These are phyloP conservation scores for Porphyrellus sp. DNA, from an alignment of 1,284 basidiomycete species.

Conservation along the genomic window DNA sequence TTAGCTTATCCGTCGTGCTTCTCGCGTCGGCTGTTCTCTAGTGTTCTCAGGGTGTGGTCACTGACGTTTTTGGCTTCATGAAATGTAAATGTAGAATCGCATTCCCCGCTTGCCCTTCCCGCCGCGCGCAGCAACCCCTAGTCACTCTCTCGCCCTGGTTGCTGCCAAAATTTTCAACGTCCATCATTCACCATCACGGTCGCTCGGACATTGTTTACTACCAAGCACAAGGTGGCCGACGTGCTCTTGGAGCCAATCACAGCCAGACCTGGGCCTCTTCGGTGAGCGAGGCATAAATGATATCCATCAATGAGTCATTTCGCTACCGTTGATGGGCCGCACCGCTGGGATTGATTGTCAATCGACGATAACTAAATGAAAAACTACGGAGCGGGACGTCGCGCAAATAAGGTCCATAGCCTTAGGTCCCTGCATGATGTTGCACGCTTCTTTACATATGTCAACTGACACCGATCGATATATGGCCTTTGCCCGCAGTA, in stretches of 20 bases:
- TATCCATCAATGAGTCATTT: conserved; percentile 2
- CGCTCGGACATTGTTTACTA: conserved; percentile 10
- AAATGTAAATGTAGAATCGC: conserved; percentile 5
- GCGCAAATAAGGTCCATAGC: conserved; percentile 3
- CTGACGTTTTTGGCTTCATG: conserved; percentile 17
- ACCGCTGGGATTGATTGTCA: conserved; percentile 1
- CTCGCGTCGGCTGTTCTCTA: conserved; percentile 1
- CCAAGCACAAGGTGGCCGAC: neutral
- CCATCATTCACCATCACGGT: neutral
- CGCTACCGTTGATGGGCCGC: neutral
- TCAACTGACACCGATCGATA: neutral
- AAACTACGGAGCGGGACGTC: conserved; percentile 6
- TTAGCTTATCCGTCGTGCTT: conserved; percentile 10
- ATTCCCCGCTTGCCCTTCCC: conserved; percentile 12
- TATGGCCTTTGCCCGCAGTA: neutral
- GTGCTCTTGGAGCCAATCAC: conserved; percentile 18
- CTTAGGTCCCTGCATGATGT: neutral
- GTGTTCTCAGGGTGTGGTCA: conserved; percentile 1
- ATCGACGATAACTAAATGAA: conserved; percentile 5
- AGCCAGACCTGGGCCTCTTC: neutral
- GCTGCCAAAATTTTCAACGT: neutral
- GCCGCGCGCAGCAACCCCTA: conserved; percentile 4
- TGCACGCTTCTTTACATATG: conserved; percentile 4
- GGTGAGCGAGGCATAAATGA: conserved; percentile 1
- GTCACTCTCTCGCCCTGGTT: conserved; percentile 6